phyloP scores from a whole-genome alignment of 768 basidiomycete genomes.

The Pleurotus pulmonarius region DNA sequence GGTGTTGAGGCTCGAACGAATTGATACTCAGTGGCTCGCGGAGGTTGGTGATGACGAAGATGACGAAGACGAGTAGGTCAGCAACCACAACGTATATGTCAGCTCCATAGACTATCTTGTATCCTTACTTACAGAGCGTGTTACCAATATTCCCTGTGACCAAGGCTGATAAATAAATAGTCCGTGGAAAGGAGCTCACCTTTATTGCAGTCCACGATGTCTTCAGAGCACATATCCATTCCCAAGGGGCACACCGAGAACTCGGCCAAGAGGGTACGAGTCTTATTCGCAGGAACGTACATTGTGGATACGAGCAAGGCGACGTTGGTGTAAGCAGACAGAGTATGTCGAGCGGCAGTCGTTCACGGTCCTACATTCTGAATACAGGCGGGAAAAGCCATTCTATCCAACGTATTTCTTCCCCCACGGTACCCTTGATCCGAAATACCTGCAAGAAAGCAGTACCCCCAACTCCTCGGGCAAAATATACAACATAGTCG shows the following conservation, averaged over 20 bases:
- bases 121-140: too few relatives aligned
- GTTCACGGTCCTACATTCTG: conserved; percentile 1
- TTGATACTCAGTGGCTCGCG: conserved; percentile 65
- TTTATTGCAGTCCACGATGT: not conserved
- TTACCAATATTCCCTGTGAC: too few relatives aligned
- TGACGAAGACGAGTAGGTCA: conserved; percentile 32
- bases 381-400: conserved; percentile 55
- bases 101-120: too few relatives aligned
- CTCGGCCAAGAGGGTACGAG: conserved; percentile 48
- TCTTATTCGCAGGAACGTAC: conserved; percentile 45
- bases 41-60: conserved; percentile 84
- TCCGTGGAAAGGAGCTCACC: not conserved
- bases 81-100: not conserved
- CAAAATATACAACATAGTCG: conserved; percentile 42
- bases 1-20: too few relatives aligned
- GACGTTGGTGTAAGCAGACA: conserved; percentile 51
- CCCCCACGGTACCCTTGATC: conserved; percentile 38
- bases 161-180: too few relatives aligned
- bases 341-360: not conserved
- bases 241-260: conserved; percentile 37
- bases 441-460: conserved; percentile 34
- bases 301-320: conserved; percentile 54
- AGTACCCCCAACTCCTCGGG: conserved; percentile 16
- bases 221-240: not conserved
- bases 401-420: conserved; percentile 59